These are phyloP conservation scores for Xylaria polymorpha DNA, from an alignment of 2,329 filamentous ascomycete species.

Conservation along the genomic window DNA sequence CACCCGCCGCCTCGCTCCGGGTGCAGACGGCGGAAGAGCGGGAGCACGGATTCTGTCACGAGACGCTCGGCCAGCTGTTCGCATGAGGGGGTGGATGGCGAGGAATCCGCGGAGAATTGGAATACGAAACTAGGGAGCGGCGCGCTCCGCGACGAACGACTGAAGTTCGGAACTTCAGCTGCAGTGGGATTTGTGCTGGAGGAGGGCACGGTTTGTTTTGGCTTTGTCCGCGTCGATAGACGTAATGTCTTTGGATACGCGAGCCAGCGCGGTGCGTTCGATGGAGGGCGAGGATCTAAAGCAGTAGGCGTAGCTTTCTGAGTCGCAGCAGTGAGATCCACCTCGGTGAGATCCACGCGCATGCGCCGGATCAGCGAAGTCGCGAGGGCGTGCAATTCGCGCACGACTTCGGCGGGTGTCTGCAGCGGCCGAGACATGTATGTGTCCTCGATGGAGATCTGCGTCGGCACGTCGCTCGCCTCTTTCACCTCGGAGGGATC, in stretches of 20 bases:
- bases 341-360: conserved; percentile 75
- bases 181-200: conserved; percentile 50
- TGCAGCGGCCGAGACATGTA: conserved; percentile 77
- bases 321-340: conserved; percentile 43
- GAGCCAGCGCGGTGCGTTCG: conserved; percentile 66
- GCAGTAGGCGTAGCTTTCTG: not conserved
- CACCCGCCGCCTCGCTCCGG: conserved; percentile 72
- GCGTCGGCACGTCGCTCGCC: conserved; percentile 77
- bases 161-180: conserved; percentile 56
- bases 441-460: conserved; percentile 96
- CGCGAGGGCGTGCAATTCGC: conserved; percentile 76
- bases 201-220: conserved; percentile 57
- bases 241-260: conserved; percentile 85
- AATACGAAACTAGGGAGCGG: conserved; percentile 81
- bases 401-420: conserved; percentile 69
- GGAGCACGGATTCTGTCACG: conserved; percentile 74
- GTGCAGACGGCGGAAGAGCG: conserved; percentile 80
- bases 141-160: conserved; percentile 79
- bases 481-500: conserved; percentile 80
- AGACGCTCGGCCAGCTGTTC: conserved; percentile 73
- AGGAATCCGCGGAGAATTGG: conserved; percentile 55
- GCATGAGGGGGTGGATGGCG: not conserved
- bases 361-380: conserved; percentile 80
- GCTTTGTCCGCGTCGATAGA: conserved; percentile 76
- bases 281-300: not conserved